Percentiles rank a stretch among this genome's conserved stretches.
These are phyloP conservation scores for Wickerhamiella vanderwaltii DNA, from an alignment of 805 yeast genomes.

Conservation along the genomic window DNA sequence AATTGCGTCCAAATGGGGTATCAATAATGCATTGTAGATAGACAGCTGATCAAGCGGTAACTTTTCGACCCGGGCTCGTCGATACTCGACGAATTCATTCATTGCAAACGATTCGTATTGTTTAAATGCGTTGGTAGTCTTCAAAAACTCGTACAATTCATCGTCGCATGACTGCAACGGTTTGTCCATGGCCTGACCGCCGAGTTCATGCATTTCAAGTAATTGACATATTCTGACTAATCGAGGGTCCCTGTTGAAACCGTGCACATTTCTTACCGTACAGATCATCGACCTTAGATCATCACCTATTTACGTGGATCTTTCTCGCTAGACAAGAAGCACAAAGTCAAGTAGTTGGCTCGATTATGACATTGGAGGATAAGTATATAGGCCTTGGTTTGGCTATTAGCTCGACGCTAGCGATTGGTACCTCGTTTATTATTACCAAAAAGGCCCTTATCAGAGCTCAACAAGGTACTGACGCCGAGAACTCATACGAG, in stretches of 20 bases:
- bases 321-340: no score
- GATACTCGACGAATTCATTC: neutral
- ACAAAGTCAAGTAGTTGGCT: no score
- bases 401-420: conserved; percentile 77
- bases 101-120: neutral
- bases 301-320: no score
- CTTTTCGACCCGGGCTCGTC: neutral
- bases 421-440: conserved; percentile 82
- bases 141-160: neutral
- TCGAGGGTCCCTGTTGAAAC: no score
- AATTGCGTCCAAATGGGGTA: neutral
- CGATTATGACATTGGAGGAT: conserved; percentile 44
- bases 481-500: conserved; percentile 55
- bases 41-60: neutral
- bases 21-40: neutral
- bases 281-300: no score
- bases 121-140: neutral
- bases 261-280: no score
- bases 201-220: neutral
- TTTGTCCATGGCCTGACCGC: neutral
- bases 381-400: conserved; percentile 80
- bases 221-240: no score
- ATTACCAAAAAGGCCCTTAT: conserved; percentile 78
- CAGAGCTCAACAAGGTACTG: conserved; percentile 53
- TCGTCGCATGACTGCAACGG: neutral